Evolutionary conservation across 108 stramenopile species (phyloP).

Genomic region (Thalassiosira profunda): DNA sequence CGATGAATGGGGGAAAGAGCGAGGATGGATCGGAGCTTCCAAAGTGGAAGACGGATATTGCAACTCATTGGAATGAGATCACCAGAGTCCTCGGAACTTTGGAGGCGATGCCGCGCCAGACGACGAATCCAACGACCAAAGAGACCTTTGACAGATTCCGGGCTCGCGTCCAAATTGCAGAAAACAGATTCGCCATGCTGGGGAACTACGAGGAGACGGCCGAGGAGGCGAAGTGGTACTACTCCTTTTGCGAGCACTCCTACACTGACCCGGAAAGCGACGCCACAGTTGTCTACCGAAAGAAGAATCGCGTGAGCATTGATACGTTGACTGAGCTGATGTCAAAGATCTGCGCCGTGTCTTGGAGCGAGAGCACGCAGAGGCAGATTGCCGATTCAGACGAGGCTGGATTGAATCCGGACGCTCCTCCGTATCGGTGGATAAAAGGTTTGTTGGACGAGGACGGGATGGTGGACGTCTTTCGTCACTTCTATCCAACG

Average conservation of each 20-base stretch:
- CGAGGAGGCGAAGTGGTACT: slow-evolving; percentile 61
- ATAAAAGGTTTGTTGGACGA: slow-evolving; percentile 62
- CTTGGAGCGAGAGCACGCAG: slow-evolving; percentile 62
- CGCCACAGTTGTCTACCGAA: slow-evolving; percentile 20
- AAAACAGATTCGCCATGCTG: slow-evolving; percentile 57
- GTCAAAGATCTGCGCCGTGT: slow-evolving; percentile 66
- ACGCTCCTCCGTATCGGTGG: slow-evolving; percentile 69
- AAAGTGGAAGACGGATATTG: slow-evolving; percentile 74
- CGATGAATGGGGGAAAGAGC: background rate
- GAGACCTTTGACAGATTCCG: slow-evolving; percentile 77
- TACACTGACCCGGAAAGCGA: slow-evolving; percentile 53
- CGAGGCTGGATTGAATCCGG: slow-evolving; percentile 48
- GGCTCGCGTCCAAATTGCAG: slow-evolving; percentile 49
- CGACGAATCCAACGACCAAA: slow-evolving; percentile 76
- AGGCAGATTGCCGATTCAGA: slow-evolving; percentile 59
- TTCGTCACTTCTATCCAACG: slow-evolving; percentile 82
- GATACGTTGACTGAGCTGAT: slow-evolving; percentile 75
- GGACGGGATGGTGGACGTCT: slow-evolving; percentile 90
- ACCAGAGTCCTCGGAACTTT: slow-evolving; percentile 51
- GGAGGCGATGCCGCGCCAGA: slow-evolving; percentile 62
- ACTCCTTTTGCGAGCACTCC: slow-evolving; percentile 45
- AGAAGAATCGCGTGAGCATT: slow-evolving; percentile 60
- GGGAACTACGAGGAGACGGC: slow-evolving; percentile 62
- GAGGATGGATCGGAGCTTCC: slow-evolving; percentile 22
- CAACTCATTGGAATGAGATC: slow-evolving; percentile 66